A percentile compares a stretch with the other conserved stretches of the same genome.
phyloP scores from a whole-genome alignment of 306 rosid species.

The Quercus mongolica region DNA sequence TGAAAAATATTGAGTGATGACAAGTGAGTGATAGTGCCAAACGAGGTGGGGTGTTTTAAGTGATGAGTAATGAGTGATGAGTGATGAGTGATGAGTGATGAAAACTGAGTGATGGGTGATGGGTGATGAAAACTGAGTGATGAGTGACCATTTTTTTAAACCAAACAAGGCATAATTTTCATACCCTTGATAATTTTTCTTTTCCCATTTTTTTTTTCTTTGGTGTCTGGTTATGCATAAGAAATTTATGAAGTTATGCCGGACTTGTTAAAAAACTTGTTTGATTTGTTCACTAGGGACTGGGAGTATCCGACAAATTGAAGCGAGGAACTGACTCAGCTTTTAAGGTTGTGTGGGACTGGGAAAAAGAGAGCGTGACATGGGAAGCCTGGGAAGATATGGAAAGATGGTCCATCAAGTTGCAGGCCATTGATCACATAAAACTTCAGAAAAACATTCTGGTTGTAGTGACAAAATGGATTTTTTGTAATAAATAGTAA shows the following conservation, averaged over 20 bases:
- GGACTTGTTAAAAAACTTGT: neutral
- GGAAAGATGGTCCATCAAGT: conserved; percentile 21
- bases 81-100: too few relatives aligned
- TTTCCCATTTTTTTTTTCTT: neutral
- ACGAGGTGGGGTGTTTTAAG: too few relatives aligned
- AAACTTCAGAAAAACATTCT: neutral
- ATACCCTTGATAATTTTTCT: neutral
- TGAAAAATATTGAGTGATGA: too few relatives aligned
- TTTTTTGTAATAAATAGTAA: neutral
- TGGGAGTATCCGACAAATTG: neutral
- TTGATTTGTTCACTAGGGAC: neutral
- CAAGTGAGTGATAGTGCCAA: too few relatives aligned
- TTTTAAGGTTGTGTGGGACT: conserved; percentile 17
- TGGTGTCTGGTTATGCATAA: neutral
- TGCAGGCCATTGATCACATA: neutral
- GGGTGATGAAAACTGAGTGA: too few relatives aligned
- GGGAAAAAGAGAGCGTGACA: conserved; percentile 23
- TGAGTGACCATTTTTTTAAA: too few relatives aligned
- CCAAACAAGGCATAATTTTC: too few relatives aligned
- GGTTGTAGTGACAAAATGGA: neutral
- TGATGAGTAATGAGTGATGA: too few relatives aligned
- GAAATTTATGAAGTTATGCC: neutral
- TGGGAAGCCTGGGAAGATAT: conserved; percentile 26
- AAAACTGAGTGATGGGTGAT: too few relatives aligned
- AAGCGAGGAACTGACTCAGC: neutral